A percentile compares a stretch with the other conserved stretches of the same genome.
phyloP scores from a whole-genome alignment of 768 basidiomycete genomes.

The Phylloporus sp. region DNA sequence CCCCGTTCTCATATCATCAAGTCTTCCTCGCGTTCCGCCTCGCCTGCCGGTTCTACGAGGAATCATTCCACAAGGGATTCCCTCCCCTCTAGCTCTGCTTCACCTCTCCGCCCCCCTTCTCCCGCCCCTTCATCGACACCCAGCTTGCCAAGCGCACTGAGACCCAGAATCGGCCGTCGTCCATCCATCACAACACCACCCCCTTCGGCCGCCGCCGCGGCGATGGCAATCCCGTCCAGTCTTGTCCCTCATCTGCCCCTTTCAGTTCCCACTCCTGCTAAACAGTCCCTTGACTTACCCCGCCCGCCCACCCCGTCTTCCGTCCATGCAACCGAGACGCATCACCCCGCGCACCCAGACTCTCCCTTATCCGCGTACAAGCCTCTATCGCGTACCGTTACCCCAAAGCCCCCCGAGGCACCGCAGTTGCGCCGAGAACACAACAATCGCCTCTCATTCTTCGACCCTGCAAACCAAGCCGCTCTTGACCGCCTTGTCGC shows the following conservation, averaged over 20 bases:
- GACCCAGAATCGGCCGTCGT: slow-evolving; percentile 35
- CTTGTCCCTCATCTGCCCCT: slow-evolving; percentile 22
- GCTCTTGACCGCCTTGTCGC: slow-evolving; percentile 65
- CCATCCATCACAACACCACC: slow-evolving; percentile 42
- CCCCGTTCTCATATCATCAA: slow-evolving; percentile 24
- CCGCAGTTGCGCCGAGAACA: slow-evolving; percentile 44
- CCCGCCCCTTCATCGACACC: slow-evolving; percentile 12
- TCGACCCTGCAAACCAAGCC: slow-evolving; percentile 74
- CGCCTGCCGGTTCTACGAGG: slow-evolving; percentile 33
- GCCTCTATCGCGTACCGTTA: slow-evolving; percentile 25
- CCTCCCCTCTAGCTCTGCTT: slow-evolving; percentile 8
- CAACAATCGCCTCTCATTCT: slow-evolving; percentile 76
- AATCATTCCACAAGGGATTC: slow-evolving; percentile 24
- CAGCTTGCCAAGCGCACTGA: slow-evolving; percentile 28
- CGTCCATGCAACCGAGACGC: slow-evolving; percentile 5
- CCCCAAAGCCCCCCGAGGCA: slow-evolving; percentile 30
- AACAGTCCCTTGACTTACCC: slow-evolving; percentile 18
- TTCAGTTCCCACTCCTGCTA: slow-evolving; percentile 10
- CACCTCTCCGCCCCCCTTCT: slow-evolving; percentile 21
- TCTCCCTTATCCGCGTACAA: slow-evolving; percentile 18
- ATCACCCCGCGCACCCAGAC: slow-evolving; percentile 18
- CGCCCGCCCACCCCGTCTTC: slow-evolving; percentile 19
- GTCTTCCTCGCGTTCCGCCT: slow-evolving; percentile 36
- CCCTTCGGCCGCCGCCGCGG: slow-evolving; percentile 24
- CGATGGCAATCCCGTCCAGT: slow-evolving; percentile 20